phyloP scores from a whole-genome alignment of 352 stramenopile genomes.

The Phytopythium cucurbitacearum region DNA sequence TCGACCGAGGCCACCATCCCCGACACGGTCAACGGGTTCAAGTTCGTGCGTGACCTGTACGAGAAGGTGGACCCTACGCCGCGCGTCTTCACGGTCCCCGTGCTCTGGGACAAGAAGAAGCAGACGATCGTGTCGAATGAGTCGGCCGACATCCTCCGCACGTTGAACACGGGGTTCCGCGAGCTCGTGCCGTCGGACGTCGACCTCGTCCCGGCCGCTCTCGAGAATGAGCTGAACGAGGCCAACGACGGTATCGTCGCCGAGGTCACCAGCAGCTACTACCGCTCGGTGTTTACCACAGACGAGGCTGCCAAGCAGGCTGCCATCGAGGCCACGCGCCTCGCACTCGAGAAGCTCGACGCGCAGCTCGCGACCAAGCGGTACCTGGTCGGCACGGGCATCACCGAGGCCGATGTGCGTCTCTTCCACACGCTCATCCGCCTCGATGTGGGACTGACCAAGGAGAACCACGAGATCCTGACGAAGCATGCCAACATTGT shows the following conservation, averaged over 20 bases:
- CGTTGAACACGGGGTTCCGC: conserved; percentile 42
- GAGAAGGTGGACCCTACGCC: conserved; percentile 15
- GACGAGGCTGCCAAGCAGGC: conserved; percentile 52
- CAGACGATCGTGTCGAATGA: conserved; percentile 78
- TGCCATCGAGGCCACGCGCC: conserved; percentile 22
- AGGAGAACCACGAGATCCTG: conserved; percentile 5
- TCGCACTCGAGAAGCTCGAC: conserved; percentile 21
- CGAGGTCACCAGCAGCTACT: conserved; percentile 42
- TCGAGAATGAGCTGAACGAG: conserved; percentile 47
- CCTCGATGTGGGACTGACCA: conserved; percentile 18
- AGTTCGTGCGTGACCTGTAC: conserved; percentile 35
- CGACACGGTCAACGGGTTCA: conserved; percentile 17
- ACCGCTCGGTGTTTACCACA: conserved; percentile 53
- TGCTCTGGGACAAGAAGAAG: conserved; percentile 68
- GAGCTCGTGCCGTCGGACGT: conserved; percentile 22
- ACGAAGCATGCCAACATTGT: conserved; percentile 11
- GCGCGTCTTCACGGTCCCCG: conserved; percentile 38
- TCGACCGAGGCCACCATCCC: conserved; percentile 12
- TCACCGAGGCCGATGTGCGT: conserved; percentile 33
- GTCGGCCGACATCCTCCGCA: conserved; percentile 64
- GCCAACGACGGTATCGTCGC: conserved; percentile 60
- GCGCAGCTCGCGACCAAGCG: conserved; percentile 5
- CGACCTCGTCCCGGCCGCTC: conserved; percentile 37
- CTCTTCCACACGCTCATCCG: conserved; percentile 31
- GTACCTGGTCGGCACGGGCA: conserved; percentile 14